Base-by-base conservation (phyloP, 116 monocot genomes). In the Posidonia oceanica region DNA sequence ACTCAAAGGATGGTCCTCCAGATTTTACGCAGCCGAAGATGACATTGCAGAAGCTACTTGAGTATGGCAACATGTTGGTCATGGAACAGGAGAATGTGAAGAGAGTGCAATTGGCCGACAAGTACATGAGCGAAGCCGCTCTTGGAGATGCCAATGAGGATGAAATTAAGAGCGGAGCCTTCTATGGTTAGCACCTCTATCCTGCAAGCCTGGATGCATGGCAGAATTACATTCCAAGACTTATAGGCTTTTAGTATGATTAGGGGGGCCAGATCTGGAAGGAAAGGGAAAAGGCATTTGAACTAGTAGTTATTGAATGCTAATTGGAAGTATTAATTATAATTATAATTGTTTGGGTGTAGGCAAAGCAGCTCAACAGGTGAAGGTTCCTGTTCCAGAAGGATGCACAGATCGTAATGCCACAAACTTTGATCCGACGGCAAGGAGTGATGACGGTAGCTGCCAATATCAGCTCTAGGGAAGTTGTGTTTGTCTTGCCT, bases 21-120 rank as follows among this genome's bases (percentile, higher is more conserved):
- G 71, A 61, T 8, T 96, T 96, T 64, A 78, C 85, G 22, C 88
- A 91, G 80, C 96, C 96, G 0, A 72, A 70, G 71, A 96, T 96
- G 91, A 88, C 85, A 16, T 4, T 89, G 42, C 89, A 84, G 42
- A 96, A 86, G 84, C 90, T 94, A 7, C 58, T 94, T 61, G 86
- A 88, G 75, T 94, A 94, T 54, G 94, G 94, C 0, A 73, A 85
- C 82, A 85, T 96, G 96, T 77, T 96, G 56, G 96, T 96, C 37
- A 54, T 80, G 74, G 96, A 96, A 68, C 96, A 96, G 69, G 96
- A 96, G 77, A 96, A 96, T 29, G 96, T 96, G 70, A 96, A 96
- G 88, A 83, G 96, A 74, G 96, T 91, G 67, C 96, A 96, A 76
- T 71, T 96, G 67, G 89, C 96, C 15, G 96, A 96, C 77, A 88